phyloP scores from a whole-genome alignment of 1,284 basidiomycete genomes.

The Ganoderma boninense region DNA sequence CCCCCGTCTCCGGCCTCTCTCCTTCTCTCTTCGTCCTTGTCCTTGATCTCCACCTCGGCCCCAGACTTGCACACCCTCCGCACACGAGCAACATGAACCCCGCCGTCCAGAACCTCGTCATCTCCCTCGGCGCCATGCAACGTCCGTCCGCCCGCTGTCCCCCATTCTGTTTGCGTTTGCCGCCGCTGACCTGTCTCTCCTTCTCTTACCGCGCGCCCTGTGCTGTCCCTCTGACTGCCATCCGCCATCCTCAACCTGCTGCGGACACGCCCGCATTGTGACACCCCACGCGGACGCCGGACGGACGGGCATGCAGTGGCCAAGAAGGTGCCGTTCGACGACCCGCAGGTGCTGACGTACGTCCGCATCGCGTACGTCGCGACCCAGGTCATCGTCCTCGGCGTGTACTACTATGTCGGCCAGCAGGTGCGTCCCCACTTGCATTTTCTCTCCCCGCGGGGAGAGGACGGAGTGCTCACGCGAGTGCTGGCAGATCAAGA shows the following conservation, averaged over 20 bases:
- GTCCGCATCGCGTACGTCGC: slow-evolving; percentile 87
- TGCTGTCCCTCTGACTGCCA: background rate
- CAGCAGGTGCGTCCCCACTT: slow-evolving; percentile 56
- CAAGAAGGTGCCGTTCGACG: slow-evolving; percentile 90
- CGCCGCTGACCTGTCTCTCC: background rate
- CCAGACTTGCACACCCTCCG: background rate
- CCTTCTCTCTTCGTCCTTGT: slow-evolving; percentile 1
- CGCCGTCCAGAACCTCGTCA: slow-evolving; percentile 72
- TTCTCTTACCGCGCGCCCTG: background rate
- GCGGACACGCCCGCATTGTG: background rate
- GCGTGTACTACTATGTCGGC: slow-evolving; percentile 80
- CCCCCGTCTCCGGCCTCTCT: slow-evolving; percentile 11
- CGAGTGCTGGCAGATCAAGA: slow-evolving; percentile 72
- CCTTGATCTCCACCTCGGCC: background rate
- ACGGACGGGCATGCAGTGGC: slow-evolving; percentile 65
- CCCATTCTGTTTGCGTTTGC: background rate
- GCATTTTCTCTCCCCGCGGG: background rate
- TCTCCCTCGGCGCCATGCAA: slow-evolving; percentile 94
- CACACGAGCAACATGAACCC: slow-evolving; percentile 45
- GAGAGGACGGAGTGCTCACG: background rate
- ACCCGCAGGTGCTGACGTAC: slow-evolving; percentile 84
- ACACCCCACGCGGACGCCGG: background rate
- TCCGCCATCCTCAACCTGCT: background rate
- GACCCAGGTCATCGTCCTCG: slow-evolving; percentile 77
- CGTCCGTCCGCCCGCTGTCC: slow-evolving; percentile 39